Percentiles rank a stretch among this genome's conserved stretches.
These are phyloP conservation scores for Pezicula rhizophila DNA, from an alignment of 2,329 filamentous ascomycete species.

Conservation along the genomic window DNA sequence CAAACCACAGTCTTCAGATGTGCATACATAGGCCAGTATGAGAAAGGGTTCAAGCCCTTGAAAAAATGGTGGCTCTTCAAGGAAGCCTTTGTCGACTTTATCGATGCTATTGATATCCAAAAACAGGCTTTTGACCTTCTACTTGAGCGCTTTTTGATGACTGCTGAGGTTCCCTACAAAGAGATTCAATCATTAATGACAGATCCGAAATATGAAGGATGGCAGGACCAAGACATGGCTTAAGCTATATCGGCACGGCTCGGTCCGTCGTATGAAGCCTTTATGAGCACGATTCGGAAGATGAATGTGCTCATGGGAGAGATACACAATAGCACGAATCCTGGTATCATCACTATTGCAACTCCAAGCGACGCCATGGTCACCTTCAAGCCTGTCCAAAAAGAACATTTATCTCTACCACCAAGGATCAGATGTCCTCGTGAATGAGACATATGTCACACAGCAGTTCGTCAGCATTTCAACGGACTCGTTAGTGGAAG, in stretches of 20 bases:
- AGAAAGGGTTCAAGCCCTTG: constrained; percentile 1
- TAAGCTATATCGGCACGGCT: not conserved
- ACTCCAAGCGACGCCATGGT: constrained; percentile 11
- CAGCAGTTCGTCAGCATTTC: not conserved
- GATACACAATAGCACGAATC: constrained; percentile 10
- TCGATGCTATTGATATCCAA: not conserved
- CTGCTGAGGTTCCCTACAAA: not conserved
- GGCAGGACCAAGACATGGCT: not conserved
- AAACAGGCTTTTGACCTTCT: not conserved
- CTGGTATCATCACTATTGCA: constrained; percentile 12
- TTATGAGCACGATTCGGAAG: constrained; percentile 1
- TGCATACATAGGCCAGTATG: constrained; percentile 25
- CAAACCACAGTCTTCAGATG: constrained; percentile 22
- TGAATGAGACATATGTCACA: not conserved
- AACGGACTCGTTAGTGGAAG: not conserved
- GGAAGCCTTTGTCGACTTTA: not conserved
- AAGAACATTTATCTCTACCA: constrained; percentile 12
- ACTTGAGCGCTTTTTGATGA: not conserved
- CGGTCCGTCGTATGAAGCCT: constrained; percentile 1
- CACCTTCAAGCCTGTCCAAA: constrained; percentile 10
- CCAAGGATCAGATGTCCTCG: not conserved
- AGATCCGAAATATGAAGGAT: constrained; percentile 1
- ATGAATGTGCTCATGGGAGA: constrained; percentile 1
- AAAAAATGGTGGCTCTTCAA: constrained; percentile 1
- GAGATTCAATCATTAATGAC: not conserved